Conservation (phyloP, 2,329 filamentous ascomycete genomes). For the Acephala macrosclerotiorum region DNA sequence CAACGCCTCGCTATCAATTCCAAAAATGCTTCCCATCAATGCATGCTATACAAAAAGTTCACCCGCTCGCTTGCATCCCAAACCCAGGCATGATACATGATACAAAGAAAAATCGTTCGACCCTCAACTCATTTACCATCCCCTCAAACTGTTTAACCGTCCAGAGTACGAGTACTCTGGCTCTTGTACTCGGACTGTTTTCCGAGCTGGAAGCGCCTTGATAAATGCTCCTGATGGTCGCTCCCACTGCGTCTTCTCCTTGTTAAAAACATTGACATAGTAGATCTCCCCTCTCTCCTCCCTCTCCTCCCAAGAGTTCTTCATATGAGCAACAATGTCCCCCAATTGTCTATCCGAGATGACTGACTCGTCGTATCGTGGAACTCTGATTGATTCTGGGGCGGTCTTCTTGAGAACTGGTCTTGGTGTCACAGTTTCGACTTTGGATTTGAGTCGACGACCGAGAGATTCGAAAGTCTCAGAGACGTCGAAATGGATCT, state of each 20-base stretch:
- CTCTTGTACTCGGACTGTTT: not conserved
- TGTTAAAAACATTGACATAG: slow-evolving; percentile 6
- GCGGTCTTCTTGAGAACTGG: not conserved
- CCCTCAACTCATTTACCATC: not conserved
- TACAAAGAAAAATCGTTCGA: slow-evolving; percentile 2
- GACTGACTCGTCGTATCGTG: not conserved
- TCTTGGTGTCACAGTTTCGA: not conserved
- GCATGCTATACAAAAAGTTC: not conserved
- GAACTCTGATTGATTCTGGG: not conserved
- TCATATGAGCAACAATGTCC: not conserved
- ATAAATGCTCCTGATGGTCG: not conserved
- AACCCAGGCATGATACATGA: not conserved
- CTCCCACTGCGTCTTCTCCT: not conserved
- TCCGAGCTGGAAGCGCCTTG: not conserved
- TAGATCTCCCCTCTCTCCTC: not conserved
- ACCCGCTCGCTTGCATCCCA: not conserved
- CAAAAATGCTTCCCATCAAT: not conserved
- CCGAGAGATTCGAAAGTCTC: slow-evolving; percentile 18
- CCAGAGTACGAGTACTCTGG: not conserved
- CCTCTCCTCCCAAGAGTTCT: slow-evolving; percentile 6
- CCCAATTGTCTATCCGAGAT: not conserved
- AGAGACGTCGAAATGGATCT: slow-evolving; percentile 20
- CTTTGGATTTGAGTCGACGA: slow-evolving; percentile 12
- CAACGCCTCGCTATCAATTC: not conserved
- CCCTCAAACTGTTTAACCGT: not conserved